Evolutionary conservation across 2,329 filamentous ascomycete genomes (phyloP), one percentile per base, ranked within the genome.

Genomic region (Zelopaecilomyces penicillatus): DNA sequence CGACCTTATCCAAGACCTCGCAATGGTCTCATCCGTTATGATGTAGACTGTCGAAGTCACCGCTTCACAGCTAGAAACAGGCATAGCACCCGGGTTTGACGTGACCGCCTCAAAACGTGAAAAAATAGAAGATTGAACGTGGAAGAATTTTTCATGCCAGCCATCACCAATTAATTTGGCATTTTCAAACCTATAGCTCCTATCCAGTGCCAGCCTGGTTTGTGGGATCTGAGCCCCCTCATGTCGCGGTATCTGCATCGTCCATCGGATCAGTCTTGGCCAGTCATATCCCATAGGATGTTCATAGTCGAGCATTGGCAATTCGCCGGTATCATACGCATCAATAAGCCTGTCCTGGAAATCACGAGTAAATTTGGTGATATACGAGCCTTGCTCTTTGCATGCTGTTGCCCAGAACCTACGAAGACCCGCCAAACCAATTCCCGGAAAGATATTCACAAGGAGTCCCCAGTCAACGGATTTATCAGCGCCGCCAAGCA

Each of bases 271-370:
- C 5, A 90, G 62, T 4, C 60, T 62, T 7, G 68, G 64, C 84
- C 86, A 89, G 56, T 90, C 82, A 47, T 87, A 87, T 2, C 73
- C 71, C 34, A 74, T 60, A 0, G 80, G 70, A 38, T 83, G 65
- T 41, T 85, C 71, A 51, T 77, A 85, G 57, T 87, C 69, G 19
- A 90, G 68, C 2, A 69, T 60, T 2, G 79, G 73, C 1, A 90
- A 52, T 49, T 82, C 72, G 6, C 74, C 74, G 2, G 68, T 70
- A 51, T 81, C 75, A 52, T 88, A 87, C 0, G 84, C 84, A 39
- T 70, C 63, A 5, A 87, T 64, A 52, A 86, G 87, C 6, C 69
- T 71, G 11, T 76, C 68, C 53, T 85, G 80, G 50, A 91, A 87
- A 39, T 78, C 75, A 5, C 71, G 66, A 5, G 77, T 80, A 29